Evolutionary conservation across 2,329 filamentous ascomycete genomes (phyloP).

Genomic region (Curvularia spicifera): DNA sequence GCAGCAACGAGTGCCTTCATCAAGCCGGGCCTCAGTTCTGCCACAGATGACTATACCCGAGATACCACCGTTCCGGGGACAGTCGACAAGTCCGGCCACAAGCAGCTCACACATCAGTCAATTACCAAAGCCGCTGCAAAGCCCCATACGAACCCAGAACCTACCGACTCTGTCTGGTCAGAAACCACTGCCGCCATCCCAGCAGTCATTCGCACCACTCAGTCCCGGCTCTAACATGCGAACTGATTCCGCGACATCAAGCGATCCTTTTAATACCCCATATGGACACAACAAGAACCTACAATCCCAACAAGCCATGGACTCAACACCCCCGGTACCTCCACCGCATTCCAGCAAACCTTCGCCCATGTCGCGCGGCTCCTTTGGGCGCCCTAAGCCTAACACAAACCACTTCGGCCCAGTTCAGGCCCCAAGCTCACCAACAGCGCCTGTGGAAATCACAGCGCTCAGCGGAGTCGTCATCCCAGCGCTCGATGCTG

Average conservation of each 20-base stretch:
- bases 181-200: constrained; percentile 34
- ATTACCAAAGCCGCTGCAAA: constrained; percentile 29
- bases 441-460: constrained; percentile 69
- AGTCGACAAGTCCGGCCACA: constrained; percentile 22
- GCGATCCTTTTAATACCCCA: constrained; percentile 41
- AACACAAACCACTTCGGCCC: constrained; percentile 26
- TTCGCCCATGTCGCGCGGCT: constrained; percentile 35
- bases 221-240: constrained; percentile 21
- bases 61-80: constrained; percentile 45
- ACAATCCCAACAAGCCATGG: constrained; percentile 9
- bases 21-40: constrained; percentile 43
- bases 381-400: constrained; percentile 40
- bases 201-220: constrained; percentile 33
- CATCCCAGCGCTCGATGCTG: constrained; percentile 88
- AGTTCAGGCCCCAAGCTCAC: constrained; percentile 57
- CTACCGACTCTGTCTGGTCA: constrained; percentile 36
- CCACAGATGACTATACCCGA: constrained; percentile 43
- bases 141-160: constrained; percentile 27
- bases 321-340: constrained; percentile 16
- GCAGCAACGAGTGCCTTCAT: constrained; percentile 40
- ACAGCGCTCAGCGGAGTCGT: constrained; percentile 91
- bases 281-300: constrained; percentile 24
- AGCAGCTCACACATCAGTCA: constrained; percentile 20
- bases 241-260: constrained; percentile 34
- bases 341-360: constrained; percentile 26